Evolutionary conservation across 495 filamentous ascomycete species (phyloP).

Genomic region (Hyaloscypha variabilis): DNA sequence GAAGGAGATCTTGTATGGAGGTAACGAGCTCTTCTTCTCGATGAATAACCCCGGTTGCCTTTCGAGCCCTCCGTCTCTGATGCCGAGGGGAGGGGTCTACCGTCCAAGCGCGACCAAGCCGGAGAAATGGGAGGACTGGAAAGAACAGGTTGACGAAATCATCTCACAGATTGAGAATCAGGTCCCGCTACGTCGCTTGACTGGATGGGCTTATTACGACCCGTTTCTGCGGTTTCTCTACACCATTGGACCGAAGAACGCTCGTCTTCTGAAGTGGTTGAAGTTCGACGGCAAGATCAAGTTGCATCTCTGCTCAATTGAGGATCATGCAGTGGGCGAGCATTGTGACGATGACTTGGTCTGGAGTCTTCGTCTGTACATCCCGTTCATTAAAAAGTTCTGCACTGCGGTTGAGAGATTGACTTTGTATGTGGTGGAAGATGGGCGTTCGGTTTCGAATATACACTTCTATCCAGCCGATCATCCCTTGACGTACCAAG

Average conservation of each 20-base stretch:
- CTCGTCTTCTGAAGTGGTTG: constrained; percentile 3
- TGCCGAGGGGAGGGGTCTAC: not conserved
- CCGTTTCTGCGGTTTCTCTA: constrained; percentile 11
- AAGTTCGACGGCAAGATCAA: not conserved
- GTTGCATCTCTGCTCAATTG: not conserved
- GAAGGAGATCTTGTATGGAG: not conserved
- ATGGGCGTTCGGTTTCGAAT: no score
- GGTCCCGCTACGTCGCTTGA: not conserved
- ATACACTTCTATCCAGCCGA: no score
- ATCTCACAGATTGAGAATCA: not conserved
- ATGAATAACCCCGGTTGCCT: not conserved
- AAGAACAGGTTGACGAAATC: not conserved
- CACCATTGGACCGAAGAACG: constrained; percentile 12
- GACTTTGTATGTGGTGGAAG: not conserved
- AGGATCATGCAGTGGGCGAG: no score
- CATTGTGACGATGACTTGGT: constrained; percentile 2
- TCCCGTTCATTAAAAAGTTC: not conserved
- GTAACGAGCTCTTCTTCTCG: not conserved
- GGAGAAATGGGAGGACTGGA: not conserved
- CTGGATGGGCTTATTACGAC: constrained; percentile 10
- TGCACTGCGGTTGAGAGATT: not conserved
- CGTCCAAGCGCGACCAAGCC: not conserved
- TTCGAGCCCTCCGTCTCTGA: not conserved
- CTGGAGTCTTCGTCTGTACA: not conserved
- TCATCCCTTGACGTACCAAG: no score